These are phyloP conservation scores for Ophiorrhiza pumila DNA, from an alignment of 257 asterid species.

Conservation along the genomic window DNA sequence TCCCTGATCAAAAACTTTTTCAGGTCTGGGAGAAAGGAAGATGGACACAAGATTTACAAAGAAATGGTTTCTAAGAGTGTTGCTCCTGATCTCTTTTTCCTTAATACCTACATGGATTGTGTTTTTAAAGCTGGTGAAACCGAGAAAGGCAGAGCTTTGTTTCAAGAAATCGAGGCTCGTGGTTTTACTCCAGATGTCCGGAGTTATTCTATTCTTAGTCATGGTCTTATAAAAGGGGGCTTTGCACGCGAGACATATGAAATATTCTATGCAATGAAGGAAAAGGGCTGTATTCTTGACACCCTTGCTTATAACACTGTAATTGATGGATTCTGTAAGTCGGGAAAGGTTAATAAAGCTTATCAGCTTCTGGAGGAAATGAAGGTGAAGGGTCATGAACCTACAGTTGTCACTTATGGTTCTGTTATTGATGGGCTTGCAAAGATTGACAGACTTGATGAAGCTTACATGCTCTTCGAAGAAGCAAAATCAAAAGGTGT, in stretches of 20 bases:
- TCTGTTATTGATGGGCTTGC: constrained; percentile 96
- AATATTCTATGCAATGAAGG: constrained; percentile 82
- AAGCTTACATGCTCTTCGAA: constrained; percentile 97
- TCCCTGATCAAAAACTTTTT: constrained; percentile 83
- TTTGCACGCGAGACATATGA: constrained; percentile 82
- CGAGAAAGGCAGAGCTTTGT: constrained; percentile 73
- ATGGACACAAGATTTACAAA: constrained; percentile 86
- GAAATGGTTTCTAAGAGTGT: constrained; percentile 67
- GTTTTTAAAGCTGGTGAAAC: constrained; percentile 80
- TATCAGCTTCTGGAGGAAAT: constrained; percentile 94
- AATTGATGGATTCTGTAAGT: constrained; percentile 89
- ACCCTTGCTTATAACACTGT: constrained; percentile 84
- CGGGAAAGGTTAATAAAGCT: constrained; percentile 94
- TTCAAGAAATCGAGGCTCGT: constrained; percentile 61
- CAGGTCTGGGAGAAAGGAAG: constrained; percentile 73
- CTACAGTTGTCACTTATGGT: constrained; percentile 87
- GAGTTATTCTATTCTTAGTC: constrained; percentile 87
- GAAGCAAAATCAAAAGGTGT: constrained; percentile 84
- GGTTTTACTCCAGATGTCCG: constrained; percentile 73
- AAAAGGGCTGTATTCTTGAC: constrained; percentile 78
- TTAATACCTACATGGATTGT: constrained; percentile 88
- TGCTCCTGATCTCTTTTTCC: constrained; percentile 68
- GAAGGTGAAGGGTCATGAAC: constrained; percentile 74
- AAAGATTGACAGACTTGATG: constrained; percentile 92
- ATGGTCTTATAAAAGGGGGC: constrained; percentile 86